Conservation (phyloP, 2,329 filamentous ascomycete genomes). For the Cordyceps militaris region DNA sequence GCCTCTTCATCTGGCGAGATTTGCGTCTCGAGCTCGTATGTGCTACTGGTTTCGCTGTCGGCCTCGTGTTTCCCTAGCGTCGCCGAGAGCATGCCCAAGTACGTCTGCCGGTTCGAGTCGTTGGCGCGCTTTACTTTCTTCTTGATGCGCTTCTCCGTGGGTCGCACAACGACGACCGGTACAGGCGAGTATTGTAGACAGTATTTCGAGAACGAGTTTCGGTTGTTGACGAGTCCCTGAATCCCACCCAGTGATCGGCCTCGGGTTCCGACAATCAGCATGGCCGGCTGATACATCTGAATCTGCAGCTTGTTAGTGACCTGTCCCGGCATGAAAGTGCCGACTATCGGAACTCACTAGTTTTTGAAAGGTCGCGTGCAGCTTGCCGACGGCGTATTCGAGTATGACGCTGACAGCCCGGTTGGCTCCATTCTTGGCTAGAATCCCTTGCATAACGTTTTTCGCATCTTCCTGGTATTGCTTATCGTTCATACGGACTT, state of each 20-base stretch:
- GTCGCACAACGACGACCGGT: conserved; percentile 85
- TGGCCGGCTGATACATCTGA: conserved; percentile 82
- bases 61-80: conserved; percentile 50
- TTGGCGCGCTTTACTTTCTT: conserved; percentile 80
- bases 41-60: conserved; percentile 45
- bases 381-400: conserved; percentile 82
- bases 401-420: conserved; percentile 79
- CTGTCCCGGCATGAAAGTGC: not conserved
- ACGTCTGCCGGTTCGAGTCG: conserved; percentile 68
- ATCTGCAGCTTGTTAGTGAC: conserved; percentile 49
- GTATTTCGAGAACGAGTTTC: conserved; percentile 87
- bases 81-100: conserved; percentile 68
- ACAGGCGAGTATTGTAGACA: conserved; percentile 90
- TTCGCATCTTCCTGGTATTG: conserved; percentile 72
- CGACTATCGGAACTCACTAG: conserved; percentile 52
- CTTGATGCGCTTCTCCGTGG: conserved; percentile 78
- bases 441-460: conserved; percentile 65
- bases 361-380: conserved; percentile 83
- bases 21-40: conserved; percentile 48
- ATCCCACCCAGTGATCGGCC: conserved; percentile 79
- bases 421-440: conserved; percentile 69
- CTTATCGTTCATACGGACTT: conserved; percentile 61
- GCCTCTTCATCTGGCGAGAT: conserved; percentile 56
- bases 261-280: conserved; percentile 83
- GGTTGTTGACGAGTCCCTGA: conserved; percentile 70